A percentile compares a stretch with the other conserved stretches of the same genome.
Evolutionary conservation across 208 protist species (phyloP).

Genomic region (Leishmania aethiopica): DNA sequence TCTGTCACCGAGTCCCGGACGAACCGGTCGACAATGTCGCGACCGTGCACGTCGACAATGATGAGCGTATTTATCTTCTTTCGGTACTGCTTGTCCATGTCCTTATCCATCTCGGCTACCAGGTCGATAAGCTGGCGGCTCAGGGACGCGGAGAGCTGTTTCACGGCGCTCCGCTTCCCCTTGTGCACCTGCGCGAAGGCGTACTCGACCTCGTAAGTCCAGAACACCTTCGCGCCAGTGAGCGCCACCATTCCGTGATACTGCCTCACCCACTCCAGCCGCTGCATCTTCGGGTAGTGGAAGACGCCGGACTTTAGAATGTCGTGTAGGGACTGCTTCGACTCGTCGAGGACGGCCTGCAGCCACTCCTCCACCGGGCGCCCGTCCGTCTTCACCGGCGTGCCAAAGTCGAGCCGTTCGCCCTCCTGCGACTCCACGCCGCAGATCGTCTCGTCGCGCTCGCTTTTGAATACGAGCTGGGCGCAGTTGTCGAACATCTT

Average conservation of each 20-base stretch:
- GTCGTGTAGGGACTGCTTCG: constrained; percentile 92
- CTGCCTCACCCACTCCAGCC: constrained; percentile 96
- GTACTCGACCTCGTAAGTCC: constrained; percentile 98
- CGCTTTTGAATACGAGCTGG: constrained; percentile 94
- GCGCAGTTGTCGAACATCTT: constrained; percentile 99
- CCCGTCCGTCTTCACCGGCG: constrained; percentile 87
- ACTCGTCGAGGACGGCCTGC: constrained; percentile 95
- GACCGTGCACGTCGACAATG: constrained; percentile 99
- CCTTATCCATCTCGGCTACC: constrained; percentile 95
- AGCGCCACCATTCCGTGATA: constrained; percentile 97
- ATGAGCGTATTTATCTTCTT: constrained; percentile 99
- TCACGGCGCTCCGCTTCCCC: constrained; percentile 97
- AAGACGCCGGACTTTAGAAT: constrained; percentile 98
- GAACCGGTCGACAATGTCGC: constrained; percentile 98
- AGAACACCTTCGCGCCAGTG: constrained; percentile 98
- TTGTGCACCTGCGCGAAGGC: constrained; percentile 92
- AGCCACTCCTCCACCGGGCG: constrained; percentile 98
- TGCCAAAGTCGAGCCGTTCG: constrained; percentile 94
- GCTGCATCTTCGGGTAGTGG: constrained; percentile 94
- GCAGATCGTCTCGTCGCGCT: constrained; percentile 89
- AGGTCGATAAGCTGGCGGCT: constrained; percentile 95
- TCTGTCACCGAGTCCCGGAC: constrained; percentile 98
- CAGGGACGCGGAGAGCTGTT: constrained; percentile 93
- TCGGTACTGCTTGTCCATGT: constrained; percentile 92
- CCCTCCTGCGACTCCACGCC: constrained; percentile 97